A percentile compares a stretch with the other conserved stretches of the same genome.
These are phyloP conservation scores for Nepenthes alata DNA, from an alignment of 179 eudicot species.

Conservation along the genomic window DNA sequence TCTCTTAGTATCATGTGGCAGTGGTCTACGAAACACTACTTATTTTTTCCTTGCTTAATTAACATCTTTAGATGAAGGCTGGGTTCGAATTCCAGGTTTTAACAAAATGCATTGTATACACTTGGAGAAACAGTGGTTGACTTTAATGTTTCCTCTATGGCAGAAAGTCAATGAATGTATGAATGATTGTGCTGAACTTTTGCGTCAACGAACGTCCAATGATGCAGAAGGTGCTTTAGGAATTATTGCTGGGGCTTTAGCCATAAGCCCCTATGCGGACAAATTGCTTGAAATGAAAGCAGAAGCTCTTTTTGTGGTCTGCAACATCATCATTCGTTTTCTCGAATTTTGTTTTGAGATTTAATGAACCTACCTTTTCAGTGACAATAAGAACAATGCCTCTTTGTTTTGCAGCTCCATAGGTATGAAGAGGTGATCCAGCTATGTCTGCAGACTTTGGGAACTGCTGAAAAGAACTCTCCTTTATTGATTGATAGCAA, in stretches of 20 bases:
- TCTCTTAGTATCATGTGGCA: too few relatives aligned
- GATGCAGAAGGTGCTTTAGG: slow-evolving; percentile 42
- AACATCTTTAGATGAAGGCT: background rate
- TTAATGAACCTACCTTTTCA: background rate
- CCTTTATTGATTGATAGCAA: slow-evolving; percentile 10
- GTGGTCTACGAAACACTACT: too few relatives aligned
- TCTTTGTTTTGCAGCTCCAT: slow-evolving; percentile 37
- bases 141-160: slow-evolving; percentile 11
- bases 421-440: slow-evolving; percentile 69
- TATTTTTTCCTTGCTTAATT: background rate
- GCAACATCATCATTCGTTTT: slow-evolving; percentile 6
- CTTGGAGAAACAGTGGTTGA: slow-evolving; percentile 4
- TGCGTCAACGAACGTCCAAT: slow-evolving; percentile 33
- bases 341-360: background rate
- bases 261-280: slow-evolving; percentile 66
- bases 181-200: slow-evolving; percentile 42
- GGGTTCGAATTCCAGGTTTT: background rate
- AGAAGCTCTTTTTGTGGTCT: slow-evolving; percentile 68
- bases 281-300: slow-evolving; percentile 75
- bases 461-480: slow-evolving; percentile 54
- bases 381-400: slow-evolving; percentile 2
- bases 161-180: slow-evolving; percentile 60
- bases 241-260: slow-evolving; percentile 47
- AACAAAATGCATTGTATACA: background rate
- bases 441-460: slow-evolving; percentile 61